Base-by-base conservation (phyloP, 108 stramenopile species). In the Nitzschia sp. region DNA sequence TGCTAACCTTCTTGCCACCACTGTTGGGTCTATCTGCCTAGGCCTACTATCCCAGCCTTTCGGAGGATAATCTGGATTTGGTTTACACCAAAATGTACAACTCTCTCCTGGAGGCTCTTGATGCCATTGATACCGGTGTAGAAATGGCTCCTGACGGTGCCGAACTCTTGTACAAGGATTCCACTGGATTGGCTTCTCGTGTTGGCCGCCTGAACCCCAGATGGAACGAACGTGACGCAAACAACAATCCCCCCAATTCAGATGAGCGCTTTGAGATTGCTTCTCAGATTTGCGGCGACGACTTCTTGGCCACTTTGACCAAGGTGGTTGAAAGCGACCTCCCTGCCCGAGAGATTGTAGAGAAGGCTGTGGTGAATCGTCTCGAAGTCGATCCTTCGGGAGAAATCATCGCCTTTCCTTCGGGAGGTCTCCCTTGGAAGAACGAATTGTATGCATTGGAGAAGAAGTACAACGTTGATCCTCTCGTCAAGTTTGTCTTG, bases 111-210 rank as follows among this genome's bases (percentile, higher is more conserved):
- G 96, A 97, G 84, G 92, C 95, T n/a, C 76, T 99, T 38, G 98
- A 99, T 81, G 98, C 94, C 24, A 97, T 97, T 63, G 98, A 99
- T 80, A 99, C 98, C 20, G 98, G 98, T 10, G 95, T 99, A 10
- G 94, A 97, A 68, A 82, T 84, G 63, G 75, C 69, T 7, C 80
- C 86, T 0, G 70, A 65, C 11, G 75, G 74, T 0, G 67, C 61
- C 0, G 73, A 73, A 58, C 53, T 83, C 29, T 57, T 81, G 37
- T 99, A 98, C 83, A 77, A 63, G n/a, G 85, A 98, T 59, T 56
- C 81, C 22, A 94, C 97, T 25, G 88, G 89, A 57, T 76, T 99
- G 22, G 77, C 95, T 15, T 62, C 79, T 6, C 87, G 98, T 48
- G 97, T 98, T 0, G 68, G 81, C 12, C 79, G 90, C 6, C 63